phyloP scores from a whole-genome alignment of 306 rosid genomes.

The Vigna trinervia region DNA sequence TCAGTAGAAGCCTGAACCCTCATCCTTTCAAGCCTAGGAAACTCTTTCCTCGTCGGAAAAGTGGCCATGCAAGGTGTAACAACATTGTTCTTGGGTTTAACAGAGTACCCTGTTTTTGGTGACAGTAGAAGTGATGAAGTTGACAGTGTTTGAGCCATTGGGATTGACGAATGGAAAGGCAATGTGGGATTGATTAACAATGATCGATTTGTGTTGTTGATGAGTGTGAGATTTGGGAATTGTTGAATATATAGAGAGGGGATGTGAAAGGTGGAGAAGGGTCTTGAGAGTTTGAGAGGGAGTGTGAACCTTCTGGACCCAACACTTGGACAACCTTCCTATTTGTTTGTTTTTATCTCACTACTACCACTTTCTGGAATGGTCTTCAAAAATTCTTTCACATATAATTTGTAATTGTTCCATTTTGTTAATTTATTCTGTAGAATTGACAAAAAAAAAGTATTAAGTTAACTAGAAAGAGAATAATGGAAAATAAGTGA shows the following conservation, averaged over 20 bases:
- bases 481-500: too few relatives aligned
- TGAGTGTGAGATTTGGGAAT: neutral
- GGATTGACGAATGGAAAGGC: neutral
- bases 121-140: constrained; percentile 48
- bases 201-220: neutral
- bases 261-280: constrained; percentile 55
- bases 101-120: constrained; percentile 45
- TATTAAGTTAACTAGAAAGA: too few relatives aligned
- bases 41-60: constrained; percentile 40
- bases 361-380: constrained; percentile 54
- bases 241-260: constrained; percentile 58
- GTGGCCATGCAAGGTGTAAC: constrained; percentile 45
- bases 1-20: constrained; percentile 58
- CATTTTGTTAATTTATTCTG: neutral
- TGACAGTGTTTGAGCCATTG: constrained; percentile 68
- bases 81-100: neutral
- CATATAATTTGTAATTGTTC: neutral
- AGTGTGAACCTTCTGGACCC: constrained; percentile 58
- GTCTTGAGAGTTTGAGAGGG: constrained; percentile 53
- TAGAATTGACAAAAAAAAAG: too few relatives aligned
- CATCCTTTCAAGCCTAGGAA: constrained; percentile 40
- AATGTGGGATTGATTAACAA: neutral
- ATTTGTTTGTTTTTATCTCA: constrained; percentile 1
- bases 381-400: constrained; percentile 34
- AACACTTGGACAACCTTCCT: neutral